phyloP scores from a whole-genome alignment of 306 rosid species.

The Echinosophora koreensis region DNA sequence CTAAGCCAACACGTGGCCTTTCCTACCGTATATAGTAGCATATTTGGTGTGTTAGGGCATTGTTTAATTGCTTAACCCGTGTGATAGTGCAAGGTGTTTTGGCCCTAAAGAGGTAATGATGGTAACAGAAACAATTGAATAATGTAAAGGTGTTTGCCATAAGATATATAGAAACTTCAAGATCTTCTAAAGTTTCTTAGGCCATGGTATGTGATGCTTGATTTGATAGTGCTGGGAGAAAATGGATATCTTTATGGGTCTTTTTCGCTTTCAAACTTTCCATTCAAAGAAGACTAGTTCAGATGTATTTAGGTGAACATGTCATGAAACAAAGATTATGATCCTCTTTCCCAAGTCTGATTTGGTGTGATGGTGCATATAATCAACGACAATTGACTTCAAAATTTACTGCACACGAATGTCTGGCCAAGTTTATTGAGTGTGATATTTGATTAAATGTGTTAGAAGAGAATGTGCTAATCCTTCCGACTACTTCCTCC shows the following conservation, averaged over 20 bases:
- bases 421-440: constrained; percentile 33
- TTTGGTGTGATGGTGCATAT: not conserved
- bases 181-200: constrained; percentile 49
- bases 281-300: constrained; percentile 31
- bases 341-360: constrained; percentile 26
- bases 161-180: constrained; percentile 47
- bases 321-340: constrained; percentile 28
- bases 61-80: constrained; percentile 44
- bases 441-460: too few relatives aligned
- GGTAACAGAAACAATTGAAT: constrained; percentile 48
- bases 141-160: constrained; percentile 37
- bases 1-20: constrained; percentile 54
- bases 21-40: constrained; percentile 41
- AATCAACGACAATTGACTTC: constrained; percentile 16
- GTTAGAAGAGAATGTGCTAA: too few relatives aligned
- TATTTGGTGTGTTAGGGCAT: constrained; percentile 46
- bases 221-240: constrained; percentile 45
- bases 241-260: constrained; percentile 1
- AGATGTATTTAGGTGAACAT: constrained; percentile 30
- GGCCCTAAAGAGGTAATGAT: constrained; percentile 62
- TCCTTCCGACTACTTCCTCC: too few relatives aligned
- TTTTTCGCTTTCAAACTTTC: constrained; percentile 7
- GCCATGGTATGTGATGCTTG: constrained; percentile 37
- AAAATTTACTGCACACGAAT: constrained; percentile 14
- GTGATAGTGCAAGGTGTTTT: constrained; percentile 39